phyloP scores from a whole-genome alignment of 768 basidiomycete species.

The Postia placenta region DNA sequence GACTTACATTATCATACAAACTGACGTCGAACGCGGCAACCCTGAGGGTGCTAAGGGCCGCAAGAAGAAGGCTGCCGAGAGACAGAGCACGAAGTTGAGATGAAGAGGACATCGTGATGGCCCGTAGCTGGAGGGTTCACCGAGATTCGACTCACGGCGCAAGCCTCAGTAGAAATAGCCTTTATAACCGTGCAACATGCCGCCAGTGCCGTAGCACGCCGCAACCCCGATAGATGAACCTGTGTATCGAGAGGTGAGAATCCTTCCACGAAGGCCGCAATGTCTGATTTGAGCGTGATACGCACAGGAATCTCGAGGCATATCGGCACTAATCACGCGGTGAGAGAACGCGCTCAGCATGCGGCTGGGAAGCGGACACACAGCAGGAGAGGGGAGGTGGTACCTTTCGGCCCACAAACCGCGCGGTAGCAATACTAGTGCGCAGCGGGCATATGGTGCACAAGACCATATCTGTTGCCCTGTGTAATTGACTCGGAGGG shows the following conservation, averaged over 20 bases:
- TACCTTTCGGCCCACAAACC: too few relatives aligned
- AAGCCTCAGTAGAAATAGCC: neutral
- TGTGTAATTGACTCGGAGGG: too few relatives aligned
- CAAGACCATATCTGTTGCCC: neutral
- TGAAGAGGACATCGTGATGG: slow-evolving; percentile 9
- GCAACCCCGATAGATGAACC: neutral
- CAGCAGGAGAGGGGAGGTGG: too few relatives aligned
- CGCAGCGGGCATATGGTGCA: neutral
- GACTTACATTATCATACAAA: slow-evolving; percentile 57
- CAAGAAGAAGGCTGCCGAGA: slow-evolving; percentile 10
- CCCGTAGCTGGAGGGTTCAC: slow-evolving; percentile 5
- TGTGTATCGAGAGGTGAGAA: slow-evolving; percentile 4
- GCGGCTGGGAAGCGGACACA: slow-evolving; percentile 2
- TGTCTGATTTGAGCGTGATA: too few relatives aligned
- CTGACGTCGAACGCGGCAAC: slow-evolving; percentile 45
- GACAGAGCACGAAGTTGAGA: slow-evolving; percentile 5
- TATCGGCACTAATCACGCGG: slow-evolving; percentile 4
- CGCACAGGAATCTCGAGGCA: slow-evolving; percentile 2
- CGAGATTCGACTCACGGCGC: slow-evolving; percentile 4
- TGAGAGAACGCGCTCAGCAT: slow-evolving; percentile 3
- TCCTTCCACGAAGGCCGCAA: neutral
- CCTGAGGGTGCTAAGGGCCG: slow-evolving; percentile 10
- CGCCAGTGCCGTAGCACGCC: neutral
- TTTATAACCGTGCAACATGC: slow-evolving; percentile 8
- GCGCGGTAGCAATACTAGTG: neutral